Evolutionary conservation across 495 filamentous ascomycete species (phyloP), one percentile per base, ranked within the genome.

Genomic region (Patellaria atrata): DNA sequence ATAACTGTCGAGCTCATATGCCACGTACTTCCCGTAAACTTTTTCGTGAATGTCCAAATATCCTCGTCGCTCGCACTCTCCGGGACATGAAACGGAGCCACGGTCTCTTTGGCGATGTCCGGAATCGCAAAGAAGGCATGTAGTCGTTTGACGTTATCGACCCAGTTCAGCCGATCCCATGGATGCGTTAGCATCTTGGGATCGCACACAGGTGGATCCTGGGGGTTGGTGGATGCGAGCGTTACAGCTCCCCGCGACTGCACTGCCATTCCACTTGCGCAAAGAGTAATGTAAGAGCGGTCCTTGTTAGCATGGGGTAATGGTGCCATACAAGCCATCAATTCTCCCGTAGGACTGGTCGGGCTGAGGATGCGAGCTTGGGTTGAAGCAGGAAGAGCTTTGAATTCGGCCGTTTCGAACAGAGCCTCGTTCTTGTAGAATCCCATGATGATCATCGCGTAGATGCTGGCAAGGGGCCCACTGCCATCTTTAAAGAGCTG

Each of bases 161-260:
- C 23, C 16, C 26, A 11, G 12, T n/a, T 25, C 25, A 19, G 18
- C 4, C 35, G 40, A 17, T 43, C 40, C 16, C 31, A 43, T 10
- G 37, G 37, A 20, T 43, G 37, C 1, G 51, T 44, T 1, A 79
- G 54, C 45, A 70, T 70, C 17, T 60, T 63, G 0, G 73, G 71
- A 44, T 79, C 64, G 42, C 77, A 73, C 0, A 63, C 38, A 0
- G 73, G 63, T 15, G 67, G 61, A 7, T 56, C 69, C 2, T 49
- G 37, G 0, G 73, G 72, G 50, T 79, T 52, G 0, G 61, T 52
- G 0, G 71, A 75, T 21, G 63, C 57, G 13, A 82, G 57, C 0
- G 50, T 61, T 1, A 76, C 64, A 10, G 60, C 55, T 22, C 77
- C 77, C 2, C 51, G 50, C 51, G 34, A 61, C 32, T 45, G 59